Evolutionary conservation across 2,329 filamentous ascomycete genomes (phyloP).

Genomic region (Didymella pinodella): DNA sequence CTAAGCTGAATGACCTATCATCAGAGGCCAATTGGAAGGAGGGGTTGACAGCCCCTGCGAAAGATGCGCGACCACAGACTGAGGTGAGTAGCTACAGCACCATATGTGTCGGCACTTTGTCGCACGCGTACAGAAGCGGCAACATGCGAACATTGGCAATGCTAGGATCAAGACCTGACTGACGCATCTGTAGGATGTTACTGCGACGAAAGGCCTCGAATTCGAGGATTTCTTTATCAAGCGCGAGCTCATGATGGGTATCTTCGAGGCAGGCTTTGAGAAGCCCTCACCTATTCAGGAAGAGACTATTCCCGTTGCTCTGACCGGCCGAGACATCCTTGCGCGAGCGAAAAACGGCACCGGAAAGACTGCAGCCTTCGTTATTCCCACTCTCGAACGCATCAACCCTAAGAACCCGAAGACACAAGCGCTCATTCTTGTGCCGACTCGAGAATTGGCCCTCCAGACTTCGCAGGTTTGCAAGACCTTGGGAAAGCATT

Average conservation of each 20-base stretch:
- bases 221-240: constrained; percentile 98
- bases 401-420: constrained; percentile 97
- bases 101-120: not conserved
- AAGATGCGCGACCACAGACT: constrained; percentile 81
- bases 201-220: constrained; percentile 94
- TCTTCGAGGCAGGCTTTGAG: constrained; percentile 98
- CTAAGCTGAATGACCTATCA: constrained; percentile 60
- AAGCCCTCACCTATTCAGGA: constrained; percentile 99
- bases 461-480: constrained; percentile 99
- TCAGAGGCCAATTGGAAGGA: constrained; percentile 75
- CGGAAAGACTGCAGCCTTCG: constrained; percentile 97
- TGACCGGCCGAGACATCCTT: constrained; percentile 93
- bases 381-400: constrained; percentile 92
- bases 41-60: constrained; percentile 73
- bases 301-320: constrained; percentile 95
- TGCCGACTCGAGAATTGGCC: constrained; percentile 94
- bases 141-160: not conserved
- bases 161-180: constrained; percentile 8
- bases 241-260: constrained; percentile 95
- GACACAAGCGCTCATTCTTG: constrained; percentile 94
- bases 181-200: constrained; percentile 78
- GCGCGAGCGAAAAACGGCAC: constrained; percentile 98
- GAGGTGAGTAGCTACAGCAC: constrained; percentile 63
- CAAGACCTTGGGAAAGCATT: constrained; percentile 96
- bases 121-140: not conserved